Conservation (phyloP, 176 grass and related monocot species). For the Musa itinerans region DNA sequence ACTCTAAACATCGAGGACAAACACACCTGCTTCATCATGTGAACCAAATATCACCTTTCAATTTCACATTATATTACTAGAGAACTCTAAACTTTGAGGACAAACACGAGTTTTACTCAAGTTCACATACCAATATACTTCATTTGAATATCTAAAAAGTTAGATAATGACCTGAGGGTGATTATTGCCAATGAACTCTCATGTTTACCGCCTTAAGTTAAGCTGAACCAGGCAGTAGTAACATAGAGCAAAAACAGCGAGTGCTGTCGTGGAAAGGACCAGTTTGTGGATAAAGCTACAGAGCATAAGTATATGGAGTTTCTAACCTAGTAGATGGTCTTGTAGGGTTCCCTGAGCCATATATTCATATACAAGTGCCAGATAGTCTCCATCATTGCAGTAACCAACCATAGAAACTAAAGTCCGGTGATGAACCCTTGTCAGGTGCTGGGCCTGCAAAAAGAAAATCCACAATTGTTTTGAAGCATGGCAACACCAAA, state of each 20-base stretch:
- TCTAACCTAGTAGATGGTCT: conserved; percentile 8
- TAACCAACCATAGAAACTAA: conserved; percentile 20
- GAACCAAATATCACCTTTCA: too few relatives aligned
- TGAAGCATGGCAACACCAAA: background rate
- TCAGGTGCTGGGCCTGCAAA: conserved; percentile 20
- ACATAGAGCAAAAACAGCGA: background rate
- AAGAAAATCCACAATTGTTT: background rate
- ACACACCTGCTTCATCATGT: too few relatives aligned
- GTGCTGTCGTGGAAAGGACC: background rate
- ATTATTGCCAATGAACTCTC: background rate
- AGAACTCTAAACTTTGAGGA: too few relatives aligned
- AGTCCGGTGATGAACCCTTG: conserved; percentile 21
- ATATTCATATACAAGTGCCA: conserved; percentile 17
- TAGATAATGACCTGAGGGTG: background rate
- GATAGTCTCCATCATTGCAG: conserved; percentile 9
- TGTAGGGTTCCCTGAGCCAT: conserved; percentile 20
- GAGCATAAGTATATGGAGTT: background rate
- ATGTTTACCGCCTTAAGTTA: background rate
- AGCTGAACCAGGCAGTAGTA: background rate
- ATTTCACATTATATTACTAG: too few relatives aligned
- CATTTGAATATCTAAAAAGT: background rate
- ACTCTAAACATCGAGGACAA: too few relatives aligned
- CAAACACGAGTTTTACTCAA: too few relatives aligned
- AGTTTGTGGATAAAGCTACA: background rate
- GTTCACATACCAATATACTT: too few relatives aligned